Evolutionary conservation across 2,329 filamentous ascomycete species (phyloP).

Genomic region (Cytospora paraplurivora): DNA sequence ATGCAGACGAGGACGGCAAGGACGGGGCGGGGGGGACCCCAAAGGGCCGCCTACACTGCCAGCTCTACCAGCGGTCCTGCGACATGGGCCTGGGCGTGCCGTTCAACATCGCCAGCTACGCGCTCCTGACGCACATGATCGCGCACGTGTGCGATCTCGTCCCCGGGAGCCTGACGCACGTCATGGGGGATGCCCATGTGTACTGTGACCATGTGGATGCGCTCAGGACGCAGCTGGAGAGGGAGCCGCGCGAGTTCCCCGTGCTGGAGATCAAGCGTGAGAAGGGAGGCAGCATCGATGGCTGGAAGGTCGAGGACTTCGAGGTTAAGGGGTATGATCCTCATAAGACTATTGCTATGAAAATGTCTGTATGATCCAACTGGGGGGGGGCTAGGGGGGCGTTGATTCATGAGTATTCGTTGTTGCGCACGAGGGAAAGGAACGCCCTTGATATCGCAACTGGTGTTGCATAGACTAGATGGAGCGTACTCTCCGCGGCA

Average conservation of each 20-base stretch:
- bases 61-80: slow-evolving; percentile 90
- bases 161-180: slow-evolving; percentile 86
- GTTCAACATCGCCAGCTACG: slow-evolving; percentile 97
- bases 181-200: slow-evolving; percentile 98
- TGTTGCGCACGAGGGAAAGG: not conserved
- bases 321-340: slow-evolving; percentile 85
- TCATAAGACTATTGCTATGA: slow-evolving; percentile 92
- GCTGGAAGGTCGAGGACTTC: slow-evolving; percentile 88
- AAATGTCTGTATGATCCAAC: slow-evolving; percentile 98
- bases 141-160: slow-evolving; percentile 83
- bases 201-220: slow-evolving; percentile 93
- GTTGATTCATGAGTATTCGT: not conserved
- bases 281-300: slow-evolving; percentile 76
- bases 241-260: slow-evolving; percentile 82
- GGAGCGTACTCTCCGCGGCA: not conserved
- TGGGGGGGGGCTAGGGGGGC: no score
- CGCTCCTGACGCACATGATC: slow-evolving; percentile 91
- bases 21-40: slow-evolving; percentile 32
- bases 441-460: not conserved
- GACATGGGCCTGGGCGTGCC: slow-evolving; percentile 97
- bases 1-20: not conserved
- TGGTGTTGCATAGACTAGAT: not conserved
- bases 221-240: slow-evolving; percentile 74
- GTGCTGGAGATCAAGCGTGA: slow-evolving; percentile 71
- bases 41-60: slow-evolving; percentile 77